phyloP scores from a whole-genome alignment of 805 yeast genomes.

The Starmerella apis region DNA sequence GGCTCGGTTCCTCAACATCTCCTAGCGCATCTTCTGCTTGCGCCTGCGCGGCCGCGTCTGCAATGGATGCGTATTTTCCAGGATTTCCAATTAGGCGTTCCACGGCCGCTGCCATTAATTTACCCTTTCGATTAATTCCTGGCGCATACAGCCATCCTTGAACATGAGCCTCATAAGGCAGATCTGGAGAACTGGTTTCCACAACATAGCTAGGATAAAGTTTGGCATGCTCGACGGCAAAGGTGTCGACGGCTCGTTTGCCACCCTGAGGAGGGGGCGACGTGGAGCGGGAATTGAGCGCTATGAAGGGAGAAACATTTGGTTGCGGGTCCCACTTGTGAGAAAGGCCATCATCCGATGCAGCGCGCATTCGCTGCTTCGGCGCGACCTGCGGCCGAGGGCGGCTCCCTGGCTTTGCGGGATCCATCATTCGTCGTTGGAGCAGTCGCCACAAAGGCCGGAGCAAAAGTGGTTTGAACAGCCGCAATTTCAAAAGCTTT shows the following conservation, averaged over 20 bases:
- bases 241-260: background rate
- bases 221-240: slow-evolving; percentile 10
- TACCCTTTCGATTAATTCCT: slow-evolving; percentile 63
- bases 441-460: slow-evolving; percentile 20
- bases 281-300: background rate
- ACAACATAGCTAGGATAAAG: slow-evolving; percentile 22
- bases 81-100: slow-evolving; percentile 27
- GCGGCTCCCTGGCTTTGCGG: slow-evolving; percentile 9
- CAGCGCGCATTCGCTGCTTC: slow-evolving; percentile 3
- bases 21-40: slow-evolving; percentile 6
- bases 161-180: slow-evolving; percentile 30
- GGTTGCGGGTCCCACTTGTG: slow-evolving; percentile 4
- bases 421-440: slow-evolving; percentile 12
- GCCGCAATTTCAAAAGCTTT: slow-evolving; percentile 10
- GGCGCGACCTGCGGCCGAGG: slow-evolving; percentile 6
- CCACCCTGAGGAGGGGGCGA: background rate
- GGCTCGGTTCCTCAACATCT: background rate
- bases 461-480: background rate
- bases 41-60: slow-evolving; percentile 16
- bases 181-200: slow-evolving; percentile 4
- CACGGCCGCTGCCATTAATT: slow-evolving; percentile 38
- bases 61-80: slow-evolving; percentile 24
- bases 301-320: background rate
- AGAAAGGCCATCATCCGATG: slow-evolving; percentile 2
- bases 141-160: slow-evolving; percentile 65